phyloP scores from a whole-genome alignment of 2,329 filamentous ascomycete species.

The Penicillium thymicola region DNA sequence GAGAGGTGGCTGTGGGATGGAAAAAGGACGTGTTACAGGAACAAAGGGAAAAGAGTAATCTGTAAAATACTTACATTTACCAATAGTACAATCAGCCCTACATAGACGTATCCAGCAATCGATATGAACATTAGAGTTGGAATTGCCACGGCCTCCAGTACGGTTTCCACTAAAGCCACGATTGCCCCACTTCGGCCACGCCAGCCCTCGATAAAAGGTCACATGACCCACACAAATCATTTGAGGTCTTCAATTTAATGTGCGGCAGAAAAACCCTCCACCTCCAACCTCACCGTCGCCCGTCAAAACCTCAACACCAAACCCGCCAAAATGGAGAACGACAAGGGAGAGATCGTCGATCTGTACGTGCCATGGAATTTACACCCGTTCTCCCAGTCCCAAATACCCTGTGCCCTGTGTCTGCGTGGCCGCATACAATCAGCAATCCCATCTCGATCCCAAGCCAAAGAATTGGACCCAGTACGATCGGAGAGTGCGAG shows the following conservation, averaged over 20 bases:
- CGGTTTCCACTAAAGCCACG: slow-evolving; percentile 9
- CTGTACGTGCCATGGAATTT: slow-evolving; percentile 63
- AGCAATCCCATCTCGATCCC: slow-evolving; percentile 6
- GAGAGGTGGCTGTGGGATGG: slow-evolving; percentile 53
- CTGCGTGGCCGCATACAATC: slow-evolving; percentile 11
- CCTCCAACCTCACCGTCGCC: slow-evolving; percentile 34
- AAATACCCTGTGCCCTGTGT: slow-evolving; percentile 15
- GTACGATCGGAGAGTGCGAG: background rate
- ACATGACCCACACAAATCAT: slow-evolving; percentile 44
- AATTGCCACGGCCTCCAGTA: slow-evolving; percentile 19
- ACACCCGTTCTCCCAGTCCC: slow-evolving; percentile 10
- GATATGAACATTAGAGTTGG: background rate
- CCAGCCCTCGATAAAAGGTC: slow-evolving; percentile 40
- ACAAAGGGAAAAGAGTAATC: slow-evolving; percentile 30
- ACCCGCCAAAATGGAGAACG: slow-evolving; percentile 91
- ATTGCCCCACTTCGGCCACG: slow-evolving; percentile 16
- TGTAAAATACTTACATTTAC: slow-evolving; percentile 23
- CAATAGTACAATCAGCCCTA: background rate
- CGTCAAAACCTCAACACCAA: slow-evolving; percentile 39
- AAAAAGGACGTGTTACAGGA: slow-evolving; percentile 47
- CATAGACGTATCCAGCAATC: background rate
- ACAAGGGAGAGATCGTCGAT: slow-evolving; percentile 99
- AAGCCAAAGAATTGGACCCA: slow-evolving; percentile 2
- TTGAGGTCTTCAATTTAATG: slow-evolving; percentile 31
- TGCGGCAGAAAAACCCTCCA: slow-evolving; percentile 31